A percentile compares a stretch with the other conserved stretches of the same genome.
Evolutionary conservation across 2,329 filamentous ascomycete species (phyloP).

Genomic region (Leptographium flavum): DNA sequence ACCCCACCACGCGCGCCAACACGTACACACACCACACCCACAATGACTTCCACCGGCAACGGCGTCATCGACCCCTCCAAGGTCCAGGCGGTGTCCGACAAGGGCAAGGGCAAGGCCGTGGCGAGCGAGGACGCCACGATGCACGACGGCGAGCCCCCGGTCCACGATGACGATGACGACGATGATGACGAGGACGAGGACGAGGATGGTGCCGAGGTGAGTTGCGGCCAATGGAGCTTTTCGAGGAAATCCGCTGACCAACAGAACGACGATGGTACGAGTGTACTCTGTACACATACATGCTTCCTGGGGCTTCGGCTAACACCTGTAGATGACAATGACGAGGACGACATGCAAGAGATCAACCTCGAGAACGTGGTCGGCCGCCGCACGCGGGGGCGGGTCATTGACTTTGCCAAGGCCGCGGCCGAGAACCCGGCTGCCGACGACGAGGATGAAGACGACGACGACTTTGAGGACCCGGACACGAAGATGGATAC

Average conservation of each 20-base stretch:
- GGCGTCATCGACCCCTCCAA: conserved; percentile 30
- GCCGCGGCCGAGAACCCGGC: conserved; percentile 65
- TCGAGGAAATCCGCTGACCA: too few relatives aligned
- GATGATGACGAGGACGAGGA: conserved; percentile 55
- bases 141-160: conserved; percentile 59
- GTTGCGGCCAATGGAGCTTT: too few relatives aligned
- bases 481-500: conserved; percentile 63
- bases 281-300: not conserved
- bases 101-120: conserved; percentile 73
- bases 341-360: conserved; percentile 74
- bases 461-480: conserved; percentile 50
- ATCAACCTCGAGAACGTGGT: conserved; percentile 88
- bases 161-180: conserved; percentile 58
- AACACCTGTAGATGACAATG: conserved; percentile 46
- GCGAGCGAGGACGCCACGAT: conserved; percentile 28
- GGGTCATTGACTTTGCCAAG: conserved; percentile 85
- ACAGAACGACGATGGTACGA: conserved; percentile 1
- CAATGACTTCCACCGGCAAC: conserved; percentile 35
- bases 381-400: conserved; percentile 77
- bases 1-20: not conserved
- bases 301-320: too few relatives aligned
- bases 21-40: conserved; percentile 8
- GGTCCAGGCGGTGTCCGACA: conserved; percentile 18
- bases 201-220: conserved; percentile 36
- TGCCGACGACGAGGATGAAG: conserved; percentile 68